Evolutionary conservation across 2,329 filamentous ascomycete species (phyloP).

Genomic region (Davidsoniella virescens): DNA sequence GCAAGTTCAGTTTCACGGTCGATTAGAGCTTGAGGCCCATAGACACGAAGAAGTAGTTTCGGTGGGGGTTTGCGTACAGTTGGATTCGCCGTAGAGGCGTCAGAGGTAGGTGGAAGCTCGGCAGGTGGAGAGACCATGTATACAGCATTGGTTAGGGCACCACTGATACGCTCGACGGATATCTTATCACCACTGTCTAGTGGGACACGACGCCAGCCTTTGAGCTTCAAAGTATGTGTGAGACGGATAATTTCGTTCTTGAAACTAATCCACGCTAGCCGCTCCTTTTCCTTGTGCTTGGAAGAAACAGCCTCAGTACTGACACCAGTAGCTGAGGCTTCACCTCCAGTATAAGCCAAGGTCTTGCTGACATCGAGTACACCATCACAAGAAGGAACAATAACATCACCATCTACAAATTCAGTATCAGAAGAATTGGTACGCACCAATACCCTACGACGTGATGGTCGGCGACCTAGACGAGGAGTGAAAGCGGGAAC

Average conservation of each 20-base stretch:
- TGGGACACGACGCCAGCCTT: constrained; percentile 77
- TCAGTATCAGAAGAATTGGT: constrained; percentile 70
- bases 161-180: constrained; percentile 62
- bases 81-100: constrained; percentile 24
- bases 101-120: constrained; percentile 16
- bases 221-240: constrained; percentile 73
- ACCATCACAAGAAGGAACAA: constrained; percentile 75
- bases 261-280: constrained; percentile 67
- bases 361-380: constrained; percentile 83
- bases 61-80: constrained; percentile 24
- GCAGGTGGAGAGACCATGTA: constrained; percentile 78
- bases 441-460: constrained; percentile 21
- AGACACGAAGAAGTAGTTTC: constrained; percentile 78
- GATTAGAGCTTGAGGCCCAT: constrained; percentile 89
- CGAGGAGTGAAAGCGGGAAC: constrained; percentile 29
- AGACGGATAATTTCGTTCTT: constrained; percentile 85
- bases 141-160: constrained; percentile 88
- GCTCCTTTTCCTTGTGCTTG: constrained; percentile 44
- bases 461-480: constrained; percentile 27
- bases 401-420: constrained; percentile 58
- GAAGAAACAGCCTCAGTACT: constrained; percentile 16
- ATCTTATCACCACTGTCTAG: constrained; percentile 53
- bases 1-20: constrained; percentile 80
- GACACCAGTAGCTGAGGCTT: constrained; percentile 15
- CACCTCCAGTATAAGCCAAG: constrained; percentile 52